Percentiles rank a stretch among this genome's conserved stretches.
These are phyloP conservation scores for Cudoniella acicularis DNA, from an alignment of 495 filamentous ascomycete genomes.

Conservation along the genomic window DNA sequence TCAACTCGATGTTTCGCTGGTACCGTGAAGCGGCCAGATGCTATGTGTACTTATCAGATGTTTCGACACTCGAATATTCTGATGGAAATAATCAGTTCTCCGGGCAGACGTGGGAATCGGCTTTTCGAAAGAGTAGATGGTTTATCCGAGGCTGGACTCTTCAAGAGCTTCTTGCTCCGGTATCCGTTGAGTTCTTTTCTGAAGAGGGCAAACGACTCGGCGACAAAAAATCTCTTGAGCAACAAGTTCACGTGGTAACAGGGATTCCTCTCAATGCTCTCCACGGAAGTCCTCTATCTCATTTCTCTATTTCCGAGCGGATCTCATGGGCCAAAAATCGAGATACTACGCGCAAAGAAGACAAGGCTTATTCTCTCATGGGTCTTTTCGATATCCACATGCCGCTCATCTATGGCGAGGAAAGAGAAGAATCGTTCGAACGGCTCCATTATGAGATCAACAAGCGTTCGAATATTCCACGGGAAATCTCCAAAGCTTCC, in stretches of 20 bases:
- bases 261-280: constrained; percentile 1
- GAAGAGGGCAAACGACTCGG: constrained; percentile 25
- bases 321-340: constrained; percentile 26
- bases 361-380: constrained; percentile 26
- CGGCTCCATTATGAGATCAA: constrained; percentile 30
- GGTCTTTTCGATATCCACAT: constrained; percentile 27
- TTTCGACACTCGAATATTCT: no score
- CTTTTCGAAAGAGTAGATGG: constrained; percentile 10
- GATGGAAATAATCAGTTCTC: background rate
- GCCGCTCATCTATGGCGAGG: no score
- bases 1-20: no score
- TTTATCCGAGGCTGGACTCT: no score
- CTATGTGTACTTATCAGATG: constrained; percentile 13
- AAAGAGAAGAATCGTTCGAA: constrained; percentile 23
- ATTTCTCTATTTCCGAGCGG: constrained; percentile 11
- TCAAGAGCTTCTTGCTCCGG: constrained; percentile 30
- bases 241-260: constrained; percentile 9
- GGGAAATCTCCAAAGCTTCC: constrained; percentile 1
- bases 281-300: background rate
- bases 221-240: constrained; percentile 23
- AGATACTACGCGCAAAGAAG: constrained; percentile 22
- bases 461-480: constrained; percentile 5
- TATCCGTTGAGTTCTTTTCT: constrained; percentile 30
- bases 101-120: constrained; percentile 6
- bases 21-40: constrained; percentile 17